Base-by-base conservation (phyloP, 345 rosid genomes). In the Carallia pectinifolia region DNA sequence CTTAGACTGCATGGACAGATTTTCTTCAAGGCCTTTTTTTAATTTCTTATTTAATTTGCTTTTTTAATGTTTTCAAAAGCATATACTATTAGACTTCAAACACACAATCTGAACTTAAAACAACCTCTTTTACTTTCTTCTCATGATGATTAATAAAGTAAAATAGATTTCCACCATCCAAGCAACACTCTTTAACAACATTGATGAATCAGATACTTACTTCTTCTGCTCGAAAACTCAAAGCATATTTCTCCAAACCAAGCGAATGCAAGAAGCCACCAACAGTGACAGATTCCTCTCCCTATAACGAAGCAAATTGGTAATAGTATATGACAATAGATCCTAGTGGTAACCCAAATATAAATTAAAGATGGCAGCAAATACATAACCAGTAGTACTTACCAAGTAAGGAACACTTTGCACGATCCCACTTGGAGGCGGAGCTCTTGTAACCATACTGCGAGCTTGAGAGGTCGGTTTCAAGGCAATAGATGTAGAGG, bases 191-290 rank as follows among this genome's bases (percentile, higher is more conserved):
- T 4, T 9, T 12, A 27, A n/a, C 40, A 18, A 64, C n/a, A 60
- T 16, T 10, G 34, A 48, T 38, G 33, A 58, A 62, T 29, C 7
- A 61, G 71, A 39, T 61, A 76, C 91, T 87, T 68, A 87, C 90
- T 74, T 87, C 91, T 75, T 87, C 91, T 53, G 83, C 88, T 67
- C 59, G 79, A 67, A 87, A 85, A 62, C 0, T 19, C 62, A 80
- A 53, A 53, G 53, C 75, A 58, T 87, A 87, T 77, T 87, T 80
- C 62, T 74, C 82, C 79, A 87, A 77, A 62, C 82, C 87, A 68
- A 87, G 82, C 56, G 89, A 81, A 58, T 81, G 70, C 80, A 87
- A 75, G 34, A 87, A 83, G 58, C 66, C 36, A 30, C 76, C 53
- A 68, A 85, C 73, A 47, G 75, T 74, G 18, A 67, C 66, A 65